Evolutionary conservation across 164 flowering plant genomes (phyloP).

Genomic region (Annona squamosa): DNA sequence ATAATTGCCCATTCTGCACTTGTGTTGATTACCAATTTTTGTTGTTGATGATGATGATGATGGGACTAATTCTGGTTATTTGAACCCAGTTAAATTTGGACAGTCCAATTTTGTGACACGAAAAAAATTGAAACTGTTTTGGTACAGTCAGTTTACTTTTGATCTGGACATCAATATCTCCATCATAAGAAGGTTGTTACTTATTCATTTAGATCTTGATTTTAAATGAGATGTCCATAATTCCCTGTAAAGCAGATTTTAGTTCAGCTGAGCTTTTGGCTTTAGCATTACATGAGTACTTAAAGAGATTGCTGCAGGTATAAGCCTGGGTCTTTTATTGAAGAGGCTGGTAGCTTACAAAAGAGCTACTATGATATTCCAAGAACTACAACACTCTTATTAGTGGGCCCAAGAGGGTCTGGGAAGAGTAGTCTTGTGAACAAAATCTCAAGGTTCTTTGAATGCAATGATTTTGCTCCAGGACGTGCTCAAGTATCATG

Average conservation of each 20-base stretch:
- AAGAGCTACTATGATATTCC: slow-evolving; percentile 46
- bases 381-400: slow-evolving; percentile 42
- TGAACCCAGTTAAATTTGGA: not conserved
- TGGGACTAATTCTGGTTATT: not conserved
- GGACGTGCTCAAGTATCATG: slow-evolving; percentile 79
- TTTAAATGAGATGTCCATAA: no score
- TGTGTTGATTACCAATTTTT: no score
- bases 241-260: not conserved
- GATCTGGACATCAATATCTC: not conserved
- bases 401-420: slow-evolving; percentile 73
- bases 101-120: not conserved
- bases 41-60: no score
- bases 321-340: slow-evolving; percentile 60
- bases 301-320: slow-evolving; percentile 36
- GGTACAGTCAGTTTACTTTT: not conserved
- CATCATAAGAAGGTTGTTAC: not conserved
- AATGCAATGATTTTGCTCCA: slow-evolving; percentile 42
- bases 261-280: not conserved
- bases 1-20: not conserved
- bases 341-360: slow-evolving; percentile 33
- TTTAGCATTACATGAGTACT: not conserved
- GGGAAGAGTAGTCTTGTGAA: slow-evolving; percentile 89
- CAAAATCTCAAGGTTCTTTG: slow-evolving; percentile 56
- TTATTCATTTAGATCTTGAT: no score
- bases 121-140: not conserved